Percentiles rank a stretch among this genome's conserved stretches.
Evolutionary conservation across 768 basidiomycete species (phyloP).

Genomic region (Plicaturopsis crispa): DNA sequence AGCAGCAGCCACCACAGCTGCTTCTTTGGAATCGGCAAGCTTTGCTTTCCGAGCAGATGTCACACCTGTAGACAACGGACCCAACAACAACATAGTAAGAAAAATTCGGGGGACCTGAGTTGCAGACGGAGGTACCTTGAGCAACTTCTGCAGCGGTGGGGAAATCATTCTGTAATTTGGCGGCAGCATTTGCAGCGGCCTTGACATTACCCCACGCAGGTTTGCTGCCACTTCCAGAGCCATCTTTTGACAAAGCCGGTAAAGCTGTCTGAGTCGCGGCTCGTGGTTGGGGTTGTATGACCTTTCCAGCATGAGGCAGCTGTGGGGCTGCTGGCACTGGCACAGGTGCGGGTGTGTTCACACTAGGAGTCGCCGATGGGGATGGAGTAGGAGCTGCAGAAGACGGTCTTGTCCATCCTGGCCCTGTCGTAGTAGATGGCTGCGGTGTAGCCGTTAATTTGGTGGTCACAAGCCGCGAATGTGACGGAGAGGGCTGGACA

Average conservation of each 20-base stretch:
- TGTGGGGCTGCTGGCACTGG: constrained; percentile 33
- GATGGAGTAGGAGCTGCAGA: constrained; percentile 58
- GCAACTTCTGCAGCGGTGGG: constrained; percentile 97
- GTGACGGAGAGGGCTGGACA: constrained; percentile 45
- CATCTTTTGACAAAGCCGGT: constrained; percentile 15
- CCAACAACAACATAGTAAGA: constrained; percentile 9
- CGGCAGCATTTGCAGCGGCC: constrained; percentile 21
- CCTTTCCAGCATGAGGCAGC: constrained; percentile 51
- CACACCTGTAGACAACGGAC: background rate
- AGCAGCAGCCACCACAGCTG: constrained; percentile 41
- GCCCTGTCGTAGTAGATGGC: constrained; percentile 45
- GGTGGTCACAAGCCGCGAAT: constrained; percentile 80
- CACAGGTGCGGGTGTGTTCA: constrained; percentile 20
- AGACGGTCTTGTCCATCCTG: constrained; percentile 77
- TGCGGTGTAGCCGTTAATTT: constrained; percentile 71
- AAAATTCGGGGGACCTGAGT: background rate
- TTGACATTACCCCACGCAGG: constrained; percentile 70
- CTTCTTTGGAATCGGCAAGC: constrained; percentile 29
- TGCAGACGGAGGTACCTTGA: constrained; percentile 45
- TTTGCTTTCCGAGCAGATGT: constrained; percentile 12
- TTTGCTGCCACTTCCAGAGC: constrained; percentile 30
- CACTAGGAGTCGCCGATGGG: constrained; percentile 38
- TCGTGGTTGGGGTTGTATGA: constrained; percentile 63
- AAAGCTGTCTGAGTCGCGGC: constrained; percentile 20
- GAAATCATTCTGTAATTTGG: constrained; percentile 60